Conservation (phyloP, 371 early-diverging fungal genomes). For the Mortierella sp. region DNA sequence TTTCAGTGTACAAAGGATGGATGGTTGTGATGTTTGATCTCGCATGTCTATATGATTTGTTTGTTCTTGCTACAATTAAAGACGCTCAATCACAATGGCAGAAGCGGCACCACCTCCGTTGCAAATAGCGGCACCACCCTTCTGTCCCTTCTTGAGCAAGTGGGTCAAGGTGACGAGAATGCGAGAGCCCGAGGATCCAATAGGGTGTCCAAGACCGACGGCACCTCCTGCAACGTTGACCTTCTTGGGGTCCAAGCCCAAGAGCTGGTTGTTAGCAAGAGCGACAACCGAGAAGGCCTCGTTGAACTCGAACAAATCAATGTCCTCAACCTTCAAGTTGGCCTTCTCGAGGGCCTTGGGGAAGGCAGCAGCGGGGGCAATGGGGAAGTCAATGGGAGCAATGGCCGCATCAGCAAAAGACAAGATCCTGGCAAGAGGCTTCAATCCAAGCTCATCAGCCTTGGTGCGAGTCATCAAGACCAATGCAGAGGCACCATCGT, state of each 20-base stretch:
- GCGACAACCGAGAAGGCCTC: slow-evolving; percentile 98
- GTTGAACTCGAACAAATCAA: slow-evolving; percentile 94
- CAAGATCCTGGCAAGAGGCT: slow-evolving; percentile 79
- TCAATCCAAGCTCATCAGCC: slow-evolving; percentile 81
- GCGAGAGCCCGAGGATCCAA: slow-evolving; percentile 96
- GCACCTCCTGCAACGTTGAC: slow-evolving; percentile 97
- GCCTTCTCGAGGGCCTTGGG: slow-evolving; percentile 94
- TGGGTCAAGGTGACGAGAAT: slow-evolving; percentile 89
- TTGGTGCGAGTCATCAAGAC: slow-evolving; percentile 88
- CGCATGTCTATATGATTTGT: slow-evolving; percentile 11
- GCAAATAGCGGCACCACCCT: slow-evolving; percentile 94
- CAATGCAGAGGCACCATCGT: slow-evolving; percentile 97
- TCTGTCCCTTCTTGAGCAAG: slow-evolving; percentile 84
- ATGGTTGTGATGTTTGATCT: too few relatives aligned
- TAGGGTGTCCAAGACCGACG: slow-evolving; percentile 97
- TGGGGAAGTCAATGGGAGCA: slow-evolving; percentile 93
- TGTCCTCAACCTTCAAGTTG: slow-evolving; percentile 75
- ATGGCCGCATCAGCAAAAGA: slow-evolving; percentile 61
- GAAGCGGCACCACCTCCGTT: slow-evolving; percentile 97
- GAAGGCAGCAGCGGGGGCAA: slow-evolving; percentile 93
- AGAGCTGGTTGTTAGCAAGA: slow-evolving; percentile 89
- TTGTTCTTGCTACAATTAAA: slow-evolving; percentile 51
- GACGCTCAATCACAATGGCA: slow-evolving; percentile 86
- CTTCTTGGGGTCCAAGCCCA: slow-evolving; percentile 79
- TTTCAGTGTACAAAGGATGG: not conserved